Percentiles rank a stretch among this genome's conserved stretches.
Evolutionary conservation across 208 protist species (phyloP).

Genomic region (Trypanosoma cruzi): DNA sequence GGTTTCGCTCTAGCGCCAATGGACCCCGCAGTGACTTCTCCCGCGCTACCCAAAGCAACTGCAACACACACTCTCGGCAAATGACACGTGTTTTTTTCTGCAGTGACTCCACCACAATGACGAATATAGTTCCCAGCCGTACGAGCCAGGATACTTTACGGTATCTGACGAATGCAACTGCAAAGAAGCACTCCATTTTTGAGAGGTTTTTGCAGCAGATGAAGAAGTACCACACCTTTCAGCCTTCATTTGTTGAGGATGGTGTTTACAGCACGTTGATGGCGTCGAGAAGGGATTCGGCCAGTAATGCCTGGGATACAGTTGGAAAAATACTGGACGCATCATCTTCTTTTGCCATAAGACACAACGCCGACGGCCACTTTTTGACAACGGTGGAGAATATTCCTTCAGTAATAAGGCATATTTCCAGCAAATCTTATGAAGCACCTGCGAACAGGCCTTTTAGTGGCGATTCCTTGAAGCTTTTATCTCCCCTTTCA

Average conservation of each 20-base stretch:
- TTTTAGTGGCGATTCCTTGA: neutral
- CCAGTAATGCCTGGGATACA: constrained; percentile 35
- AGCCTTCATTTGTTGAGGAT: constrained; percentile 45
- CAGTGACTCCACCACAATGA: constrained; percentile 4
- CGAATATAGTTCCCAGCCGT: neutral
- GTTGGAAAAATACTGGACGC: constrained; percentile 46
- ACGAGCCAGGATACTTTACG: constrained; percentile 5
- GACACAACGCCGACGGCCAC: constrained; percentile 46
- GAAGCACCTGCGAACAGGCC: neutral
- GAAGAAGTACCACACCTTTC: constrained; percentile 67
- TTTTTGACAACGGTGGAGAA: constrained; percentile 36
- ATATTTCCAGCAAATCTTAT: neutral
- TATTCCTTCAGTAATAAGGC: constrained; percentile 21
- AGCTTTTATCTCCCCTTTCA: neutral
- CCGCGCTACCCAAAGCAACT: neutral
- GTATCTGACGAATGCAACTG: constrained; percentile 34
- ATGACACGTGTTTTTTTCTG: neutral
- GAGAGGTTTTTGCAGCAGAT: constrained; percentile 53
- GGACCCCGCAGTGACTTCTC: constrained; percentile 2
- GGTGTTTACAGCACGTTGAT: constrained; percentile 21
- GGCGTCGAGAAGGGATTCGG: neutral
- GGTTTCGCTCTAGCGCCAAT: constrained; percentile 2
- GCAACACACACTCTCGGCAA: neutral
- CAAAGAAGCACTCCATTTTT: constrained; percentile 33
- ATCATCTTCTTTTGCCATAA: constrained; percentile 32